These are phyloP conservation scores for Tricholoma furcatifolium DNA, from an alignment of 768 basidiomycete genomes.

Conservation along the genomic window DNA sequence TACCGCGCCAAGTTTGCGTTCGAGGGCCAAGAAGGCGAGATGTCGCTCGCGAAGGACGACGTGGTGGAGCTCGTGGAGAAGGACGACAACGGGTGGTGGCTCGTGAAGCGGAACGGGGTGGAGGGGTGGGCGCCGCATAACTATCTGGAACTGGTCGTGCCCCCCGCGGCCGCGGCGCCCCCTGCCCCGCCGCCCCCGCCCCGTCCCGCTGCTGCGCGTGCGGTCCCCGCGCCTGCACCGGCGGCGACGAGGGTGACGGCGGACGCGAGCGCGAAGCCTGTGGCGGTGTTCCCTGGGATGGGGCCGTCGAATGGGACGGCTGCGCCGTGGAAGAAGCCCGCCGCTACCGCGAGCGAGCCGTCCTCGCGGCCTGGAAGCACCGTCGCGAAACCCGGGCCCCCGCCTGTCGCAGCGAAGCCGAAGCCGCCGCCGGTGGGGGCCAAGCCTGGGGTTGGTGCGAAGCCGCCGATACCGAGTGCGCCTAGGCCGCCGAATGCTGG, in stretches of 20 bases:
- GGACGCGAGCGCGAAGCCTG: slow-evolving; percentile 68
- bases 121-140: slow-evolving; percentile 98
- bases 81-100: slow-evolving; percentile 98
- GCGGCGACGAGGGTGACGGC: slow-evolving; percentile 45
- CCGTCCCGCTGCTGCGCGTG: slow-evolving; percentile 22
- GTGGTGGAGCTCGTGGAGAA: slow-evolving; percentile 90
- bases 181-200: slow-evolving; percentile 74
- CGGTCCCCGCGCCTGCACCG: slow-evolving; percentile 35
- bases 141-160: slow-evolving; percentile 81
- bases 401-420: slow-evolving; percentile 57
- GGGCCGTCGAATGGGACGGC: slow-evolving; percentile 63
- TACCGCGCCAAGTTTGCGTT: slow-evolving; percentile 94
- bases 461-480: slow-evolving; percentile 60
- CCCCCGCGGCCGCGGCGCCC: slow-evolving; percentile 59
- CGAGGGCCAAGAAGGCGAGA: slow-evolving; percentile 89
- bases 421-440: slow-evolving; percentile 24
- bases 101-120: slow-evolving; percentile 75
- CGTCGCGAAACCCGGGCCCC: slow-evolving; percentile 47
- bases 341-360: slow-evolving; percentile 36
- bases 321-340: slow-evolving; percentile 70
- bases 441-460: slow-evolving; percentile 28
- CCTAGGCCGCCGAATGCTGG: slow-evolving; percentile 42
- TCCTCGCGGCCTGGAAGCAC: slow-evolving; percentile 52
- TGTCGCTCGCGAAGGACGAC: slow-evolving; percentile 88
- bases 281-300: slow-evolving; percentile 83